Base-by-base conservation (phyloP, 345 rosid genomes). In the Eucalyptus fibrosa region DNA sequence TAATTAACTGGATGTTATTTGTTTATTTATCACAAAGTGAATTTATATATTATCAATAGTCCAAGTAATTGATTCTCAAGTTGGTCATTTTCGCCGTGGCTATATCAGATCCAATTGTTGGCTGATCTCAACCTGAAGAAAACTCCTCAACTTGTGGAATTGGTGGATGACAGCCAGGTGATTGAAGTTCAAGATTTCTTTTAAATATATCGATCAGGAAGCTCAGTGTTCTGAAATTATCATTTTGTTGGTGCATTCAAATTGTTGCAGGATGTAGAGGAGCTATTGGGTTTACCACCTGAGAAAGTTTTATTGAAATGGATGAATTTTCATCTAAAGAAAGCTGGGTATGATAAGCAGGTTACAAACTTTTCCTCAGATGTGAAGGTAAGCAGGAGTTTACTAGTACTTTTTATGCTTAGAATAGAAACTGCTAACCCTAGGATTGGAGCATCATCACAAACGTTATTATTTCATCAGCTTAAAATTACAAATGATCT, bases 291-390 rank as follows among this genome's bases (percentile, higher is more conserved):
- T 88, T 94, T 98, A 90, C 93, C 97, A 88, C 99, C 99, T 88
- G 99, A 97, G 92, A 98, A 98, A 92, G 97, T 98, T 91, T 86
- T 98, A 86, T 94, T 98, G 60, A 97, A 98, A 92, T 98, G 99
- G 99, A 98, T 98, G 99, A 98, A 98, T 92, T 95, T 95, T 88
- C 99, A 98, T 92, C 91, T 98, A 90, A 97, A 98, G 94, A 98
- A 98, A 94, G 97, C 94, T 91, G 99, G 99, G 80, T 98, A 98
- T 51, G 91, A 89, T 42, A 98, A 98, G 93, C 94, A 95, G 91
- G 99, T 97, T 90, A 97, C 99, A 30, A 98, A 98, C 92, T 98
- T 98, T 92, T 96, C 99, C 50, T 92, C 98, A 60, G 99, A 98
- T 94, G 92, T 98, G 89, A 98, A 98, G 99, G 99, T 97, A 91